Conservation (phyloP, 176 grass and related monocot genomes). For the Oryza glaberrima region DNA sequence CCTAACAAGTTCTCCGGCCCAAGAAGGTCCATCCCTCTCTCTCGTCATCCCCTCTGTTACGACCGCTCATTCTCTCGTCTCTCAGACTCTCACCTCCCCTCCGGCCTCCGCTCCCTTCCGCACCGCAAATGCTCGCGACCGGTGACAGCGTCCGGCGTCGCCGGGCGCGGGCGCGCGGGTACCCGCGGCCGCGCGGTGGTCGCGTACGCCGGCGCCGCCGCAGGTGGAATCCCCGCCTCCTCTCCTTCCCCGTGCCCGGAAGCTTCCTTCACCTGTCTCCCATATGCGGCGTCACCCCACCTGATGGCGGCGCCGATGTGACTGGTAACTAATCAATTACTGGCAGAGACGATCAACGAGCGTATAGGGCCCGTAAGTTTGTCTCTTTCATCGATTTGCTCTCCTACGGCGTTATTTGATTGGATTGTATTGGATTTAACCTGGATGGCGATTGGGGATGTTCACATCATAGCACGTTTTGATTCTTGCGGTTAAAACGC, state of each 20-base stretch:
- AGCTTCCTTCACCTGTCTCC: neutral
- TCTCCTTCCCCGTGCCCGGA: neutral
- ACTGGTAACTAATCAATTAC: conserved; percentile 3
- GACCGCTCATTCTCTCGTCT: neutral
- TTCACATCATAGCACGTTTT: neutral
- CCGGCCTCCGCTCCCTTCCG: neutral
- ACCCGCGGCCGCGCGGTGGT: neutral
- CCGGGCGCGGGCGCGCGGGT: neutral
- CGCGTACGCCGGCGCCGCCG: neutral
- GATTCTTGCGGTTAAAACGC: neutral
- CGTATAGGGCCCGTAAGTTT: neutral
- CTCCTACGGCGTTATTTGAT: neutral
- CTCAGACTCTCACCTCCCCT: neutral
- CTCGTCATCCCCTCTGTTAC: neutral
- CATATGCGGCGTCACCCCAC: conserved; percentile 4
- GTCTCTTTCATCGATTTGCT: neutral
- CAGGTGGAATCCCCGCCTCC: neutral
- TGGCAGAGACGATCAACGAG: neutral
- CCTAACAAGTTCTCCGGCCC: neutral
- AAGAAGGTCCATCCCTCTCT: neutral
- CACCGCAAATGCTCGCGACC: neutral
- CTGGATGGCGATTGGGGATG: neutral
- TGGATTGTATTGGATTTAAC: neutral
- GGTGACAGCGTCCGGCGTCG: neutral
- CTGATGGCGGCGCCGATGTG: neutral